Base-by-base conservation (phyloP, 2,329 filamentous ascomycete genomes). In the Xylaria sp. region DNA sequence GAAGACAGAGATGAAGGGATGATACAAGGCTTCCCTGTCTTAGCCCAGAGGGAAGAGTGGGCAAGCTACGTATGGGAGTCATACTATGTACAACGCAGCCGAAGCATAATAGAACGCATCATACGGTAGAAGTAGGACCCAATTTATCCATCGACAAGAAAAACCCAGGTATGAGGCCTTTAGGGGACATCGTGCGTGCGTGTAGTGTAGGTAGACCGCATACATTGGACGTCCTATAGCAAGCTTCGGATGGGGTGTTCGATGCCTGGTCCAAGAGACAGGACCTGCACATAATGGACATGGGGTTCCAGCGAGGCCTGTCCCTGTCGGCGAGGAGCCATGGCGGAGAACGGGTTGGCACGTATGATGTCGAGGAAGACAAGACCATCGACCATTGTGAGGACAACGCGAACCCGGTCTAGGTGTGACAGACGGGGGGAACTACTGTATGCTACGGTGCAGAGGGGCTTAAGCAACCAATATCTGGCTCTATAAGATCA, bases 271-370 rank as follows among this genome's bases (percentile, higher is more conserved):
- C 53, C 45, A 55, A 51, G 45, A 61, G 50, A 49, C 38, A 62
- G 56, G 60, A 51, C 60, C 47, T 60, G 61, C 58, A 69, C 59
- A 67, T 55, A 49, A 44, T 20, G 15, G 58, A 68, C 68, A 66
- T 58, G 65, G 69, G 61, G 61, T 50, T 53, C 36, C 50, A 58
- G 50, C 47, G 51, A 61, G 64, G 38, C 56, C 65, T 61, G 68
- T 61, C 73, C 73, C 72, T 76, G 74, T 72, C 73, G 64, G 69
- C 73, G 70, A 72, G 69, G 68, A 71, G 68, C 59, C 47, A 53
- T 57, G 44, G 63, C 50, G 54, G 57, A 49, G 59, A 66, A 66
- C 59, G 55, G 58, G 56, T 36, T 62, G 58, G 55, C 58, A 68
- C 62, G 54, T 65, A 68, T 60, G 66, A 68, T 68, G 63, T 68